Conservation (phyloP, 2,329 filamentous ascomycete species). For the Diaporthe sp. region DNA sequence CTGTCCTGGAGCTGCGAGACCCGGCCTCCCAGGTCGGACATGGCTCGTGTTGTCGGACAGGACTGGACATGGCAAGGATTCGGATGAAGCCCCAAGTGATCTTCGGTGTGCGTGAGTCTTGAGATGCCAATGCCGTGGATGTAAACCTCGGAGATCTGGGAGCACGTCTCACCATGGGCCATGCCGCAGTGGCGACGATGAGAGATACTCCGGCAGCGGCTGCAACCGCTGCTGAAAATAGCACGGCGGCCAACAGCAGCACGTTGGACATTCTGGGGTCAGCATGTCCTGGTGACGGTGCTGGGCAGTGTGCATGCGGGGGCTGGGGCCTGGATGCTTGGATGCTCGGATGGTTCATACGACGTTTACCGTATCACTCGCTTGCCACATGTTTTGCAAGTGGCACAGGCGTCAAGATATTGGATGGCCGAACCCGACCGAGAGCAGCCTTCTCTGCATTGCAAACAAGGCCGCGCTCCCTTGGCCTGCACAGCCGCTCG, state of each 20-base stretch:
- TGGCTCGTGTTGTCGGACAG: not conserved
- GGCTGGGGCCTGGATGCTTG: conserved; percentile 16
- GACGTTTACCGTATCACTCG: conserved; percentile 30
- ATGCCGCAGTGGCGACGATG: not conserved
- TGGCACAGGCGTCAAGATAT: conserved; percentile 26
- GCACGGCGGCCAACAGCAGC: conserved; percentile 4
- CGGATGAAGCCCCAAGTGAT: conserved; percentile 19
- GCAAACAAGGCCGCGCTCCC: conserved; percentile 13
- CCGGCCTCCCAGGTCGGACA: conserved; percentile 3
- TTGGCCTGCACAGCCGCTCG: conserved; percentile 31
- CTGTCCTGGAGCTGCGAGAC: not conserved
- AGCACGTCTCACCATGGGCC: conserved; percentile 7
- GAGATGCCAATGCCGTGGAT: conserved; percentile 15
- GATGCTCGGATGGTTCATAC: conserved; percentile 30
- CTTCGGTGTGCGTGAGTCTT: conserved; percentile 24
- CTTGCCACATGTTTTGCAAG: conserved; percentile 33
- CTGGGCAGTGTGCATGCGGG: conserved; percentile 12
- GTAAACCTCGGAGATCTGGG: conserved; percentile 10
- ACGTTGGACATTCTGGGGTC: not conserved
- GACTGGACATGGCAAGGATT: conserved; percentile 5
- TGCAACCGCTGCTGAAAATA: conserved; percentile 29
- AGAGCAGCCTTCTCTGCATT: not conserved
- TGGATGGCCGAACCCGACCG: conserved; percentile 12
- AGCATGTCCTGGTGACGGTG: not conserved
- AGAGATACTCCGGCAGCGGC: conserved; percentile 25